phyloP scores from a whole-genome alignment of 1,284 basidiomycete genomes.

The Apiotrichum porosum region DNA sequence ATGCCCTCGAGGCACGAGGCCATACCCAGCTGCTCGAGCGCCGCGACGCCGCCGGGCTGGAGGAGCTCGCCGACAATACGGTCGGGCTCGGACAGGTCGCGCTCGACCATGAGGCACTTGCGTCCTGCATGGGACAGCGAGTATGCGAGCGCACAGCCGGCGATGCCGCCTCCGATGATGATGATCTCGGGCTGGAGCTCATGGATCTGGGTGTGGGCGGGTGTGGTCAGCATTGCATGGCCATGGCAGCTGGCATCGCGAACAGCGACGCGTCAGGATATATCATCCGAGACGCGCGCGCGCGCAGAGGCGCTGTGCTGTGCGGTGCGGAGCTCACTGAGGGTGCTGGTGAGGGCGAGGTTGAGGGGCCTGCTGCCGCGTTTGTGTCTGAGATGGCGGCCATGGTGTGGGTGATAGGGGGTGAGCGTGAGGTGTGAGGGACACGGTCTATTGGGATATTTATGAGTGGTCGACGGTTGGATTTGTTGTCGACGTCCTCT shows the following conservation, averaged over 20 bases:
- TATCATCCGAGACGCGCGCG: too few relatives aligned
- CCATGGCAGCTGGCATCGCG: too few relatives aligned
- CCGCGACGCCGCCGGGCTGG: constrained; percentile 84
- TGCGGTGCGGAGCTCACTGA: too few relatives aligned
- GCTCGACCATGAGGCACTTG: constrained; percentile 73
- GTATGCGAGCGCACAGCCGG: constrained; percentile 65
- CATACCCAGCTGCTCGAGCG: constrained; percentile 73
- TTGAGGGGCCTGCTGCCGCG: too few relatives aligned
- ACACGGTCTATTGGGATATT: too few relatives aligned
- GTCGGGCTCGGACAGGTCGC: constrained; percentile 87
- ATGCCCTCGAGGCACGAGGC: constrained; percentile 69
- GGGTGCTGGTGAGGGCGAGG: too few relatives aligned
- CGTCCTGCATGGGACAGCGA: constrained; percentile 47
- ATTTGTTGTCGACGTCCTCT: not conserved
- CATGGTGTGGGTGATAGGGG: too few relatives aligned
- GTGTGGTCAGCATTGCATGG: not conserved
- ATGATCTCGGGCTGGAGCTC: constrained; percentile 50
- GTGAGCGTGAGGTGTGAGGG: too few relatives aligned
- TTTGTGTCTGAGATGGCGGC: too few relatives aligned
- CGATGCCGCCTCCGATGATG: constrained; percentile 85
- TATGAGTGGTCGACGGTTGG: too few relatives aligned
- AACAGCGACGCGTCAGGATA: too few relatives aligned
- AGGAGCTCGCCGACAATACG: constrained; percentile 96
- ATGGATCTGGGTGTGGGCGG: constrained; percentile 18
- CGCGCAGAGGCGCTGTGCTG: too few relatives aligned